Evolutionary conservation across 2,329 filamentous ascomycete species (phyloP).

Genomic region (Macrophomina tecta): DNA sequence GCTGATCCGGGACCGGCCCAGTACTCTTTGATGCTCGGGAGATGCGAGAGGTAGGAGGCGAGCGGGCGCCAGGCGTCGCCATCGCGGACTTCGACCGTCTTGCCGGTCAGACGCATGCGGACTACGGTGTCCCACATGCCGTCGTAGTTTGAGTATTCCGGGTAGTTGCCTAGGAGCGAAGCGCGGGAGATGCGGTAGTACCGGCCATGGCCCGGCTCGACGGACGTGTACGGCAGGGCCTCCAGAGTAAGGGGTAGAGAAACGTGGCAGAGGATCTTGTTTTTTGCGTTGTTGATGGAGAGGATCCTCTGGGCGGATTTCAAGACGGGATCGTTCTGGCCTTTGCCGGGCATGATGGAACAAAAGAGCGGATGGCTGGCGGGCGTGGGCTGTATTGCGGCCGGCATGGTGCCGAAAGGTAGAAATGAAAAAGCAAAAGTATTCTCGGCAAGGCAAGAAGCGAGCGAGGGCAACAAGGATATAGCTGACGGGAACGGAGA

Average conservation of each 20-base stretch:
- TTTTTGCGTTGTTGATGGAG: conserved; percentile 15
- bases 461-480: conserved; percentile 17
- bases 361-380: conserved; percentile 4
- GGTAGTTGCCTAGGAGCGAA: conserved; percentile 15
- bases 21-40: conserved; percentile 13
- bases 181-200: conserved; percentile 24
- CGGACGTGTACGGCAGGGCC: conserved; percentile 7
- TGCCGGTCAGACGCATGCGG: conserved; percentile 14
- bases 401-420: conserved; percentile 2
- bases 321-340: conserved; percentile 2
- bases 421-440: not conserved
- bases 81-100: conserved; percentile 15
- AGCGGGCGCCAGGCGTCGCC: conserved; percentile 14
- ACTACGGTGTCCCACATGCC: conserved; percentile 26
- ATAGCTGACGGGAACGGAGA: conserved; percentile 7
- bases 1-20: not conserved
- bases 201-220: conserved; percentile 2
- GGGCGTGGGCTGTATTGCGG: not conserved
- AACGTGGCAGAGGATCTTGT: conserved; percentile 9
- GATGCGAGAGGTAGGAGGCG: conserved; percentile 1
- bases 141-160: conserved; percentile 21
- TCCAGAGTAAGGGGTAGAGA: conserved; percentile 14
- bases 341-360: not conserved
- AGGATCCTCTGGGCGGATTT: conserved; percentile 12
- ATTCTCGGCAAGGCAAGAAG: conserved; percentile 13